Evolutionary conservation across 345 rosid species (phyloP).

Genomic region (Eucalyptus grandis): DNA sequence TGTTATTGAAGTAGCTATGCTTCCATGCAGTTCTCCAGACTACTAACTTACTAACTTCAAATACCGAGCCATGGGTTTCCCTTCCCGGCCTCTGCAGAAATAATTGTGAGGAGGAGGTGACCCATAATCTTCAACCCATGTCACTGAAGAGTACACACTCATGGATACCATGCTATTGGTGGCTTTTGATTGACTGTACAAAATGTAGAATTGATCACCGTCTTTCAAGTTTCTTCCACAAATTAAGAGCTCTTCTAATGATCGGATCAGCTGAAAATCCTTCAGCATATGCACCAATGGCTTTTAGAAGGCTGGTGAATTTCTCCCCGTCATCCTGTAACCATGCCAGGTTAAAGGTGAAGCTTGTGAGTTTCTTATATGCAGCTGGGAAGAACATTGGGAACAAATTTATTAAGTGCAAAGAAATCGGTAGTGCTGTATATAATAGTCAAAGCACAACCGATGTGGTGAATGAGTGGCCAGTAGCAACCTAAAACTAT

Average conservation of each 20-base stretch:
- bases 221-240: conserved; percentile 63
- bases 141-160: background rate
- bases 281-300: conserved; percentile 80
- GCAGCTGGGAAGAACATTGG: background rate
- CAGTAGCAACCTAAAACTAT: background rate
- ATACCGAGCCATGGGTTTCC: background rate
- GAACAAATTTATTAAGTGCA: background rate
- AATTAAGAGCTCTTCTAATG: conserved; percentile 42
- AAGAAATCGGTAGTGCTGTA: background rate
- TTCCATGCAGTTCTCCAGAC: background rate
- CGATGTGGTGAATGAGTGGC: background rate
- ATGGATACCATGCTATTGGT: background rate
- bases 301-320: conserved; percentile 58
- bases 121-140: background rate
- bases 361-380: background rate
- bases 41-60: background rate
- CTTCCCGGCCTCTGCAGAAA: background rate
- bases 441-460: background rate
- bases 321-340: conserved; percentile 83
- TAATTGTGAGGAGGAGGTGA: background rate
- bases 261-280: conserved; percentile 83
- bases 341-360: background rate
- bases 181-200: background rate
- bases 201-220: background rate
- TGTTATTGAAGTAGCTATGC: background rate